Evolutionary conservation across 768 basidiomycete genomes (phyloP).

Genomic region (Leccinum variicolor): DNA sequence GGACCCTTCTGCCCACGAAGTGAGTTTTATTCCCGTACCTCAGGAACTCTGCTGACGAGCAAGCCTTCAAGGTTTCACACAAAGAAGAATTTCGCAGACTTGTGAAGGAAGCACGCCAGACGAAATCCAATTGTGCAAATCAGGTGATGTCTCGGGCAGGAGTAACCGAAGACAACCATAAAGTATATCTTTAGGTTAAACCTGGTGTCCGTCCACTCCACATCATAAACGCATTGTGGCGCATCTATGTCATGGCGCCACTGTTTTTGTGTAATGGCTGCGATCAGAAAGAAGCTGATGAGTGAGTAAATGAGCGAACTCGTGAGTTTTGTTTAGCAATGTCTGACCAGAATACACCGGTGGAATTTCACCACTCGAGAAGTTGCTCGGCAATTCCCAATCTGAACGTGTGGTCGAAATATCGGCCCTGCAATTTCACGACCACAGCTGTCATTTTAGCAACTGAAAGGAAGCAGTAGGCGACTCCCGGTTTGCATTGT

Average conservation of each 20-base stretch:
- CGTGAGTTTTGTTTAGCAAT: conserved; percentile 3
- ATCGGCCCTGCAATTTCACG: not conserved
- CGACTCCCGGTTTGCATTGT: conserved; percentile 11
- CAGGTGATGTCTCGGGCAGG: conserved; percentile 7
- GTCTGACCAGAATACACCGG: not conserved
- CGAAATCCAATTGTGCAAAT: conserved; percentile 24
- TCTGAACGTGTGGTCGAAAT: not conserved
- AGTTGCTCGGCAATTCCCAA: not conserved
- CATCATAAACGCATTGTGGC: not conserved
- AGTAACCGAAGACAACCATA: conserved; percentile 37
- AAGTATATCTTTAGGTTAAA: conserved; percentile 21
- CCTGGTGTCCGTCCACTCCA: not conserved
- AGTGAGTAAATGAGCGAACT: not conserved
- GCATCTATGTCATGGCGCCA: not conserved
- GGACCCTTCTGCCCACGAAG: conserved; percentile 39
- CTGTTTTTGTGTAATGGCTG: not conserved
- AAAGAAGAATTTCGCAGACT: conserved; percentile 35
- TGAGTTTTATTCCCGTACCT: conserved; percentile 17
- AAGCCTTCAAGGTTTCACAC: conserved; percentile 15
- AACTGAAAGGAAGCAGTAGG: not conserved
- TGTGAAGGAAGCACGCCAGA: conserved; percentile 34
- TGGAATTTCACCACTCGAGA: not conserved
- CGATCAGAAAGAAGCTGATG: not conserved
- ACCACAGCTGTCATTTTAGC: conserved; percentile 4
- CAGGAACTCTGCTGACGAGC: not conserved